These are phyloP conservation scores for Croton laevigatus DNA, from an alignment of 441 rosid genomes.

Conservation along the genomic window DNA sequence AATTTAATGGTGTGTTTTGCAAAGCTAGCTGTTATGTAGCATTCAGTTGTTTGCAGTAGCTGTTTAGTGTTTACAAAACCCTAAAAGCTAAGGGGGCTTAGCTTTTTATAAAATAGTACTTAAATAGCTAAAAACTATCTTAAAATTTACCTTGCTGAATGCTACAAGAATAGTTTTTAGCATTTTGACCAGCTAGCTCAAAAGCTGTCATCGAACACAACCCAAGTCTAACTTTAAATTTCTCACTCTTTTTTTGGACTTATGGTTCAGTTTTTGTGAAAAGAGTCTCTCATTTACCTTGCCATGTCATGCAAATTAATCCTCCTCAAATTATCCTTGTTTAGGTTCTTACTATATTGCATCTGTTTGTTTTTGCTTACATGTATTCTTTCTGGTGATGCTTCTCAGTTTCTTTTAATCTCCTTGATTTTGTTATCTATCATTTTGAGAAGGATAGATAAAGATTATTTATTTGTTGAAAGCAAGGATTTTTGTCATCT, in stretches of 20 bases:
- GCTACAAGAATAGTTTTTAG: too few relatives aligned
- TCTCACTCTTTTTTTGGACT: not conserved
- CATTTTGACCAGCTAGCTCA: too few relatives aligned
- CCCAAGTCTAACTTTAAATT: not conserved
- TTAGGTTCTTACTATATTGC: not conserved
- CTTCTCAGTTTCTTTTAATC: constrained; percentile 5
- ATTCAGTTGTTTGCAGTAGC: too few relatives aligned
- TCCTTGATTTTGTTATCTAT: not conserved
- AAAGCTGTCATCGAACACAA: too few relatives aligned
- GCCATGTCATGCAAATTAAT: not conserved
- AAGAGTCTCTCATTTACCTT: not conserved
- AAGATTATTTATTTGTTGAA: not conserved
- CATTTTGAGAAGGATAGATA: not conserved
- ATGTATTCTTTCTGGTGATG: not conserved
- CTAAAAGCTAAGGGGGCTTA: too few relatives aligned
- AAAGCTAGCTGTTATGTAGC: too few relatives aligned
- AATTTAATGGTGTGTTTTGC: not conserved
- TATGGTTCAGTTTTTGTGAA: not conserved
- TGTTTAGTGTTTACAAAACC: too few relatives aligned
- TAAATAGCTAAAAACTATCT: too few relatives aligned
- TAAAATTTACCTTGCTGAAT: too few relatives aligned
- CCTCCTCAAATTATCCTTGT: not conserved
- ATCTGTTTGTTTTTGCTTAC: not conserved
- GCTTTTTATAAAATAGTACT: too few relatives aligned
- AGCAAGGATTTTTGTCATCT: constrained; percentile 9